Conservation (phyloP, 345 rosid species). For the Eucalyptus sideroxylon region DNA sequence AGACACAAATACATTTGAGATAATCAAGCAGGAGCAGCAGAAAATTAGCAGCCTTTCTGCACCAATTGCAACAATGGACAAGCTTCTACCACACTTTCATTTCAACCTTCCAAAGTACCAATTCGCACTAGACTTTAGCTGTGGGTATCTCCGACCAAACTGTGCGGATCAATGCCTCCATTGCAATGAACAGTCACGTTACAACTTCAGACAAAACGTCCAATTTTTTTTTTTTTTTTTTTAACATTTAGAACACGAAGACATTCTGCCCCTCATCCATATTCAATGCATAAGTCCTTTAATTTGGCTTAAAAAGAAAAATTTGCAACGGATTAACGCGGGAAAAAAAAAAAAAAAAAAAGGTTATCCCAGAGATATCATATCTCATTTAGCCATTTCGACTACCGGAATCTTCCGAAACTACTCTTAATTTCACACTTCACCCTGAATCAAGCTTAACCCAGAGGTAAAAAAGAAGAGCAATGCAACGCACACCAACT, state of each 20-base stretch:
- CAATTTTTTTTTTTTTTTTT: background rate
- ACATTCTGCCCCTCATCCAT: background rate
- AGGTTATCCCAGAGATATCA: background rate
- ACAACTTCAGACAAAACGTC: background rate
- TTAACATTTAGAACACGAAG: background rate
- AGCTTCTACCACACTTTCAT: background rate
- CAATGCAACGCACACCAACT: background rate
- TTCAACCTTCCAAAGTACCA: background rate
- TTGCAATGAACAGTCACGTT: background rate
- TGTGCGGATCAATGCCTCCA: background rate
- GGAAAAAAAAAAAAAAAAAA: background rate
- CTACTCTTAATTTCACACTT: background rate
- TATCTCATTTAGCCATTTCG: background rate
- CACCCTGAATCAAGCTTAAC: background rate
- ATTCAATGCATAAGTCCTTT: background rate
- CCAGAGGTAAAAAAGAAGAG: background rate
- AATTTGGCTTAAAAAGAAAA: background rate
- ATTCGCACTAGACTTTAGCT: background rate
- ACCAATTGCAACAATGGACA: background rate
- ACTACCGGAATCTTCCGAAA: background rate
- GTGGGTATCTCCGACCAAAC: background rate
- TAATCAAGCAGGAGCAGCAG: background rate
- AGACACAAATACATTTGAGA: background rate
- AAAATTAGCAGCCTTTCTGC: background rate
- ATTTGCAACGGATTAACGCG: background rate